Evolutionary conservation across 305 asterid species (phyloP), one percentile per base, ranked within the genome.

Genomic region (Solanum aculeatissimum): DNA sequence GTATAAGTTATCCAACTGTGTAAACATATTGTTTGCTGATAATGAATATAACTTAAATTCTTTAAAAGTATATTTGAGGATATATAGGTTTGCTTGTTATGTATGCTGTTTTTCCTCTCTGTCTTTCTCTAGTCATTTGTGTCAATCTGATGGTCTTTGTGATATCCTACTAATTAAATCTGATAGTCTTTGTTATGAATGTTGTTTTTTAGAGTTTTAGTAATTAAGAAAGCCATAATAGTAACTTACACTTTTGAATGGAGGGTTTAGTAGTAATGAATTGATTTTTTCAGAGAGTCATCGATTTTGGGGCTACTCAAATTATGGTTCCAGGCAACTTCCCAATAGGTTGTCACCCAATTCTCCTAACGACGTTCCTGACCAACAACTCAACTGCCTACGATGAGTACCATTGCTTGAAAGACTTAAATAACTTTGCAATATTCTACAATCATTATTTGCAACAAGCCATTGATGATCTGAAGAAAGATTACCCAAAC

Each of bases 401-500:
- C 4, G 35, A 88, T 5, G 54, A 81, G 16, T 18, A 83, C 15
- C 81, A 79, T 19, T 88, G 88, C 79, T 27, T 83, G 35, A 85
- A 62, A 51, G 62, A 83, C 25, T 23, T 83, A 43, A 88, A 88
- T 27, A 42, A 80, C 18, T 80, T 85, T 19, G 16, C 82, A 7
- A 80, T 13, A n/a, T 80, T 85, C 72, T 85, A 85, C 65, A 87
- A 87, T 2, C 43, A 79, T 27, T 58, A 85, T 14, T 77, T 83
- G 35, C 88, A 80, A 85, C 60, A 43, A 70, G 86, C 87, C 82
- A 77, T 87, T 21, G 11, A 35, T 9, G 84, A 82, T 3, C 72
- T 87, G 80, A 57, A 69, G 60, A 47, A 71, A 42, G 84, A 85
- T 35, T 51, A 81, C 6, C 89, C 91, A 13, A 69, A 84, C 3